Evolutionary conservation across 1,284 basidiomycete species (phyloP), one percentile per base, ranked within the genome.

Genomic region (Boletellus sp.): DNA sequence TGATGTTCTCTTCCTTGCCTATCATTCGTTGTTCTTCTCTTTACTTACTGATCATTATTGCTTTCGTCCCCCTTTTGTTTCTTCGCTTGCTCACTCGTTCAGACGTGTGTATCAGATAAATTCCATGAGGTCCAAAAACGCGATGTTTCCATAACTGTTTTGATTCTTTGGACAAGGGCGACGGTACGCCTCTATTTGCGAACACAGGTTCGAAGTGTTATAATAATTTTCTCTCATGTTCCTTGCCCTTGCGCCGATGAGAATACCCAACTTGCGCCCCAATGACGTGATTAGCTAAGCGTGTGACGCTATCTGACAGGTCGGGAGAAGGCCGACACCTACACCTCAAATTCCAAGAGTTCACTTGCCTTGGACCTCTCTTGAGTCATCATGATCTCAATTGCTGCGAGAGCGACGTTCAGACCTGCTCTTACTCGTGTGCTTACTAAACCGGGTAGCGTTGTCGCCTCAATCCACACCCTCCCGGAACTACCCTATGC

Each of bases 401-500:
- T 76, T 47, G 65, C 73, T 36, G 73, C 69, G 50, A 61, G 29
- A 30, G 7, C 58, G 42, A 53, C 67, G 36, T 52, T 73, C 25
- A 70, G 69, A 45, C 74, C 75, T 25, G 56, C 70, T 29, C 53
- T 76, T 29, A 43, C 67, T 44, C 72, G 78, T 34, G 49, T 66
- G 17, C 71, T 74, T 45, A 65, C 59, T 6, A 63, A 62, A 40
- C 53, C 64, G 8, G 58, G 68, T n/a, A n/a, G n/a, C 11, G 49
- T 61, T 29, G 57, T 59, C 47, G 71, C 73, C 64, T 70, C 48
- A 37, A 43, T 77, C 44, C 84, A 91, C 71, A 84, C 82, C 26
- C 82, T 97, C 44, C 94, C 94, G 33, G 74, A 87, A 53, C 78
- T 99, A 36, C 91, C 94, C 25, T 99, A 98, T 71, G 76, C 76